Evolutionary conservation across 2,329 filamentous ascomycete genomes (phyloP).

Genomic region (Colletotrichum falcatum): DNA sequence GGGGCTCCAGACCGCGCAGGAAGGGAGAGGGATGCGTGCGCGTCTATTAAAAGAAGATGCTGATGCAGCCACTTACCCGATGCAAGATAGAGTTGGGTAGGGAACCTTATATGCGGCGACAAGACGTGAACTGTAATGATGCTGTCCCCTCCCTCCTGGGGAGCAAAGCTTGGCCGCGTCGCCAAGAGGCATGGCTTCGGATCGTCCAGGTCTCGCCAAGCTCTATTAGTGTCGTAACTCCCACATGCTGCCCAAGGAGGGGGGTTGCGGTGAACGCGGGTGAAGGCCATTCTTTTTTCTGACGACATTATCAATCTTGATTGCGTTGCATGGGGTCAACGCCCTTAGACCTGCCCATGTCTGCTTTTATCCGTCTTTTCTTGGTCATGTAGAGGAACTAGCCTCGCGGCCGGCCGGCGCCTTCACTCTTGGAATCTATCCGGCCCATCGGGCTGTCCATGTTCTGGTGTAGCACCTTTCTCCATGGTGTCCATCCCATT

Average conservation of each 20-base stretch:
- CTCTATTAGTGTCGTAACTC: constrained; percentile 27
- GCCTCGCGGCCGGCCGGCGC: background rate
- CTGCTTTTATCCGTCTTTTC: background rate
- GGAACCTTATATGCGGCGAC: constrained; percentile 34
- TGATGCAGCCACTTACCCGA: background rate
- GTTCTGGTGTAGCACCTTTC: background rate
- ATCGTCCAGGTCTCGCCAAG: constrained; percentile 39
- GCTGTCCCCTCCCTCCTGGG: constrained; percentile 37
- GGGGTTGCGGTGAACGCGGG: background rate
- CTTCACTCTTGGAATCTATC: background rate
- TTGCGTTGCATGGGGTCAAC: constrained; percentile 19
- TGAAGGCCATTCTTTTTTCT: constrained; percentile 30
- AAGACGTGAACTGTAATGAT: constrained; percentile 24
- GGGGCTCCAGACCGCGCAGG: background rate
- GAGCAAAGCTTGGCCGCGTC: constrained; percentile 37
- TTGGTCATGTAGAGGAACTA: background rate
- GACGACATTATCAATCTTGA: constrained; percentile 32
- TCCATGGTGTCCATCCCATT: background rate
- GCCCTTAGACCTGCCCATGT: background rate
- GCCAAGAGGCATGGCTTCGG: constrained; percentile 40
- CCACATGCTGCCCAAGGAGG: constrained; percentile 32
- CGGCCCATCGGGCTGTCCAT: constrained; percentile 10
- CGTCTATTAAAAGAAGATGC: background rate
- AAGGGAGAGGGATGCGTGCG: background rate
- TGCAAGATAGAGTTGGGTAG: background rate